These are phyloP conservation scores for Hirsutella minnesotensis DNA, from an alignment of 2,329 filamentous ascomycete species.

Conservation along the genomic window DNA sequence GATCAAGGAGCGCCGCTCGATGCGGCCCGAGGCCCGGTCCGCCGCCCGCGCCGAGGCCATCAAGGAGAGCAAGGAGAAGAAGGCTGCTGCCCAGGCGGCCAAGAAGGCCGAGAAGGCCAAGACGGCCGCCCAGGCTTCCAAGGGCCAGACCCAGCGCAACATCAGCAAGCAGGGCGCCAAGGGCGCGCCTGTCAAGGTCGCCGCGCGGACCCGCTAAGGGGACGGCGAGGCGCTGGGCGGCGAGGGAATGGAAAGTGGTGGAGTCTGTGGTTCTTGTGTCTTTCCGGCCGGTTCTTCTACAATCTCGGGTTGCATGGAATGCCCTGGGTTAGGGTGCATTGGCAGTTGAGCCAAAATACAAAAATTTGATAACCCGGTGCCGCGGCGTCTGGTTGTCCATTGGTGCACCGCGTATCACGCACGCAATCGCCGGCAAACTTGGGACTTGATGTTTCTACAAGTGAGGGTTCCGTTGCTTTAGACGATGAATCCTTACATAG, in stretches of 20 bases:
- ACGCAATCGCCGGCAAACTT: no score
- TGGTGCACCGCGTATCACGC: no score
- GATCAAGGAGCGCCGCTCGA: constrained; percentile 95
- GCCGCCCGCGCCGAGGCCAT: constrained; percentile 84
- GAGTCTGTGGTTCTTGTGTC: constrained; percentile 31
- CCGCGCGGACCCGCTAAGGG: constrained; percentile 66
- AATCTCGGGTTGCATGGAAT: constrained; percentile 29
- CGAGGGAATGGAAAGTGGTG: constrained; percentile 16
- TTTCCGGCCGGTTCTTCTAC: constrained; percentile 30
- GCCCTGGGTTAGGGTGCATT: constrained; percentile 26
- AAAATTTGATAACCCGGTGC: constrained; percentile 12
- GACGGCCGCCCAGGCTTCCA: constrained; percentile 59
- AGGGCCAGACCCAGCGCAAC: constrained; percentile 70
- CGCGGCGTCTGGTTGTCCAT: constrained; percentile 1
- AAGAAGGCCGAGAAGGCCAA: constrained; percentile 99
- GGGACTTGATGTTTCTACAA: no score
- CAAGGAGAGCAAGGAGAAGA: constrained; percentile 99
- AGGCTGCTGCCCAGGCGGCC: constrained; percentile 69
- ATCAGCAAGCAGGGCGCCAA: constrained; percentile 96
- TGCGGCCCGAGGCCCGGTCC: constrained; percentile 89
- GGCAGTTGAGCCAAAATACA: constrained; percentile 24
- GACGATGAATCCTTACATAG: no score
- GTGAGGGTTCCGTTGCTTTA: no score
- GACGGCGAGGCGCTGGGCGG: constrained; percentile 4
- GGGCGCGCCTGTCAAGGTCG: constrained; percentile 76